Base-by-base conservation (phyloP, 257 asterid species). In the Penstemon barbatus region DNA sequence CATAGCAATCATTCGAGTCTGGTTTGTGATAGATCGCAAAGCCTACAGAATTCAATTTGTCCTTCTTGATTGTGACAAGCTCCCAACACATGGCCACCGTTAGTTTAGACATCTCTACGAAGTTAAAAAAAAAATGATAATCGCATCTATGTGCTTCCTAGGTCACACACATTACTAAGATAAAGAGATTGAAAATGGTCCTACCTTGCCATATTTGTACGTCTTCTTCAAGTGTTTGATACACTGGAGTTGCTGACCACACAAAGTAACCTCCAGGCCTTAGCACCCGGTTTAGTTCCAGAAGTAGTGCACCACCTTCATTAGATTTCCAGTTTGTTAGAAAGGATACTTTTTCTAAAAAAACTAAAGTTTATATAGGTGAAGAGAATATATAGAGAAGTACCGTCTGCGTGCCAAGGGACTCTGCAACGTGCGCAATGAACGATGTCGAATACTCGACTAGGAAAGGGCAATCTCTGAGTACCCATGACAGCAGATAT, bases 371-470 rank as follows among this genome's bases (percentile, higher is more conserved):
- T 4, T 8, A 12, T 44, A 5, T 19, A 18, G 12, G 0, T 53
- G 45, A 63, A 60, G 42, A 38, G 4, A 36, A 53, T 63, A 49
- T 71, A 66, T 53, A 39, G 68, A 57, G 61, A 58, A 68, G 6
- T 60, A 91, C 97, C 97, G 77, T 87, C 90, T 18, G 69, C 87
- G 41, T 91, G 96, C 96, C 98, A 89, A 53, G 94, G 95, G 75
- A 91, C 96, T 85, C 96, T 81, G 82, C 96, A 89, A 36, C 96
- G 96, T n/a, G 96, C 96, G 55, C 98, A 91, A 71, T 91, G 98
- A 77, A 91, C 89, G 9, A 85, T 65, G 41, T 89, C 98, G 44
- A 91, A 89, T 61, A 91, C 96, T 73, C 85, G 78, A 77, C 98
- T 80, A 11, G 96, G 96, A 78, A 87, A 91, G 6, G 87, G 94